Conservation (phyloP, 495 filamentous ascomycete species). For the Thermothielavioides terrestris region DNA sequence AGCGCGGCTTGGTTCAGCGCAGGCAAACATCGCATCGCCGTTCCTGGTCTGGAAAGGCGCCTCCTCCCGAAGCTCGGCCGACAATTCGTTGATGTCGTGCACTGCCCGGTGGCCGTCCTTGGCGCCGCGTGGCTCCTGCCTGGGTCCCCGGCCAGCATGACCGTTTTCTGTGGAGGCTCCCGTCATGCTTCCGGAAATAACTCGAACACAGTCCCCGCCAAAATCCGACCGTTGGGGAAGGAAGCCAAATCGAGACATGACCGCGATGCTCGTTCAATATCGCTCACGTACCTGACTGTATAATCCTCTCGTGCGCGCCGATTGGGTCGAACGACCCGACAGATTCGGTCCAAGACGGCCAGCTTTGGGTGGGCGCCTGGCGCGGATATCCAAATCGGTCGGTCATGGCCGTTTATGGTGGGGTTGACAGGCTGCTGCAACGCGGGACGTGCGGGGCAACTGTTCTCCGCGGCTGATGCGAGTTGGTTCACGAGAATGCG, state of each 20-base stretch:
- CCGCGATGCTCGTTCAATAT: neutral
- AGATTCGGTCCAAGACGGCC: neutral
- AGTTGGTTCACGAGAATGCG: no score
- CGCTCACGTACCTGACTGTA: neutral
- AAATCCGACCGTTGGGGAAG: neutral
- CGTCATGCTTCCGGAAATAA: neutral
- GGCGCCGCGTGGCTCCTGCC: neutral
- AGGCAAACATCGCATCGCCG: no score
- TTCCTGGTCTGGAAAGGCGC: neutral
- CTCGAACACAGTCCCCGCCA: no score
- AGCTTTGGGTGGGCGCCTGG: neutral
- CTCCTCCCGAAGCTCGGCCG: neutral
- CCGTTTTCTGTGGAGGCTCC: neutral
- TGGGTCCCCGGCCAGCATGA: neutral
- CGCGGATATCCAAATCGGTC: neutral
- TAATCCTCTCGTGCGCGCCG: neutral
- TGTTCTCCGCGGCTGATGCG: neutral
- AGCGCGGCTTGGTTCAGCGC: no score
- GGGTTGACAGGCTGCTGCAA: neutral
- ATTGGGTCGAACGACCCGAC: neutral
- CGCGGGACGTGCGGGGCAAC: neutral
- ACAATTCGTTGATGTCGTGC: neutral
- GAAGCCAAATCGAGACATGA: neutral
- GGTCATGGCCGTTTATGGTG: neutral
- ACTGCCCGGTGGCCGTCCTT: conserved; percentile 1